Evolutionary conservation across 768 basidiomycete genomes (phyloP), one percentile per base, ranked within the genome.

Genomic region (Pulveroboletus sp.): DNA sequence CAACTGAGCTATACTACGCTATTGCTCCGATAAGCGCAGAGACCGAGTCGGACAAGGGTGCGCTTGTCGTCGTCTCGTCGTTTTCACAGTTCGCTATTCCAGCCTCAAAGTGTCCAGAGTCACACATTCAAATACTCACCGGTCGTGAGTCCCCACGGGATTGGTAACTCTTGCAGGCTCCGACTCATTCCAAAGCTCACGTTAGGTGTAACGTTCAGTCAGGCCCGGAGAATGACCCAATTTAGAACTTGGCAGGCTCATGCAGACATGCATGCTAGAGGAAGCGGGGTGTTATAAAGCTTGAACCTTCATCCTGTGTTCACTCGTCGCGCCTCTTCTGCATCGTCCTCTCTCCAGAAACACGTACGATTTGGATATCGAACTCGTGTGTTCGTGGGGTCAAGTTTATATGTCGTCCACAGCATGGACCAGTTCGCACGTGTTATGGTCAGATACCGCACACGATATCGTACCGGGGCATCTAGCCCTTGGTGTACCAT

Each of bases 171-270:
- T 15, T 14, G n/a, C n/a, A 5, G 1, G 9, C n/a, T 31, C 36
- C 7, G 14, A 21, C 14, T 7, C 7, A 18, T 26, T 2, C 21
- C 24, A 11, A 5, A 18, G n/a, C 1, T n/a, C 24, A 8, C 3
- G 27, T 17, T 18, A 17, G 10, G 27, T 4, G 8, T 17, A 3
- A 15, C 8, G 24, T n/a, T n/a, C 18, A 39, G 27, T 28, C 8
- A 28, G 21, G 21, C n/a, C n/a, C n/a, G n/a, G n/a, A n/a, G n/a
- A 27, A 28, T 8, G 17, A 17, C 32, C 5, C n/a, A 18, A 32
- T 30, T 21, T 36, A 45, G 38, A 15, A 26, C n/a, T 41, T 40
- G 52, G 52, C 49, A 36, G 42, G 48, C 3, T 17, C 26, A n/a
- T 26, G 13, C 10, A 4, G 18, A 8, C 1, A 14, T 8, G 11